phyloP scores from a whole-genome alignment of 2,329 filamentous ascomycete genomes.

The Plenodomus tracheiphilus region DNA sequence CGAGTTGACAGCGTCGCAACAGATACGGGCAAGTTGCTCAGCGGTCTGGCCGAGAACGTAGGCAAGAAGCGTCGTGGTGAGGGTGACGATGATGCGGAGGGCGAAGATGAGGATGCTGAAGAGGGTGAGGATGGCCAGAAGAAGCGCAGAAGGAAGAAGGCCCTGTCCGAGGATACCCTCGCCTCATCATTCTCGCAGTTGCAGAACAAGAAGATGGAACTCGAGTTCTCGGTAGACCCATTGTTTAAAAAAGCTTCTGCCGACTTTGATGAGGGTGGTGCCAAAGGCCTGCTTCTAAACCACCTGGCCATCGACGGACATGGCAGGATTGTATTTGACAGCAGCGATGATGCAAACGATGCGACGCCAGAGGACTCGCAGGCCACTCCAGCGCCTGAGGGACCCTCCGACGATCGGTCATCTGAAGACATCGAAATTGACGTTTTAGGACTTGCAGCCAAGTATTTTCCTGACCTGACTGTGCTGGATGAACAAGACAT shows the following conservation, averaged over 20 bases:
- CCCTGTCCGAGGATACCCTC: constrained; percentile 87
- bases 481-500: constrained; percentile 84
- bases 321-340: constrained; percentile 96
- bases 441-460: constrained; percentile 70
- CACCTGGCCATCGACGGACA: constrained; percentile 93
- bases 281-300: constrained; percentile 91
- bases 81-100: constrained; percentile 41
- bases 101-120: constrained; percentile 68
- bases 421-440: constrained; percentile 75
- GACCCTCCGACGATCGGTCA: constrained; percentile 41
- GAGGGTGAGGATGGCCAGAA: constrained; percentile 60
- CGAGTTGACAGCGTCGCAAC: constrained; percentile 97
- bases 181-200: constrained; percentile 85
- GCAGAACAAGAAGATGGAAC: constrained; percentile 94
- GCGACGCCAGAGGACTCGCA: constrained; percentile 51
- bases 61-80: constrained; percentile 56
- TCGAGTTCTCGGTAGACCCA: constrained; percentile 95
- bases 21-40: constrained; percentile 92
- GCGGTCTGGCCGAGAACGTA: constrained; percentile 86
- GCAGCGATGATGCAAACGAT: constrained; percentile 79
- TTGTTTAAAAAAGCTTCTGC: constrained; percentile 99
- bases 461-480: constrained; percentile 83
- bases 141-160: constrained; percentile 75
- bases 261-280: constrained; percentile 97
- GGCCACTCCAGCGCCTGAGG: constrained; percentile 50